phyloP scores from a whole-genome alignment of 2,329 filamentous ascomycete genomes.

The Davidsoniella neocaledoniae region DNA sequence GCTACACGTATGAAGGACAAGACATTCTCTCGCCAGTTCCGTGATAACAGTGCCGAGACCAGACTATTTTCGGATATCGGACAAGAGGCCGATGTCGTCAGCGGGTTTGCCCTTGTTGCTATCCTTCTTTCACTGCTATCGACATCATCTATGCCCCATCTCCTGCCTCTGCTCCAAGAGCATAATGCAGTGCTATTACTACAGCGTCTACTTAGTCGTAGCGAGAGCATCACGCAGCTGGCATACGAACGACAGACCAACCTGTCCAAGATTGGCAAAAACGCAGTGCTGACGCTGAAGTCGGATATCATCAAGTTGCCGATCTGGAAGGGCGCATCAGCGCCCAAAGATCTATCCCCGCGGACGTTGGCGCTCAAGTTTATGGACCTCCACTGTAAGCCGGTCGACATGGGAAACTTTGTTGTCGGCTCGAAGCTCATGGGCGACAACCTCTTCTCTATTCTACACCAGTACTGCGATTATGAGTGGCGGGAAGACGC shows the following conservation, averaged over 20 bases:
- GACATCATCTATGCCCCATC: constrained; percentile 41
- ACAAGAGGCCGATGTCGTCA: constrained; percentile 41
- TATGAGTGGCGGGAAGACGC: constrained; percentile 11
- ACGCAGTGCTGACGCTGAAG: constrained; percentile 37
- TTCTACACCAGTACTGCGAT: constrained; percentile 11
- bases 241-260: constrained; percentile 49
- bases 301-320: constrained; percentile 32
- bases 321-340: constrained; percentile 39
- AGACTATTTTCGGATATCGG: constrained; percentile 47
- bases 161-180: constrained; percentile 37
- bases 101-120: constrained; percentile 46
- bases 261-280: constrained; percentile 47
- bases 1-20: constrained; percentile 43
- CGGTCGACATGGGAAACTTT: constrained; percentile 9
- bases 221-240: constrained; percentile 41
- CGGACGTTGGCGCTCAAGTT: constrained; percentile 38
- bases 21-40: constrained; percentile 50
- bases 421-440: constrained; percentile 12
- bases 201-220: constrained; percentile 32
- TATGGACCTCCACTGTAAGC: constrained; percentile 11
- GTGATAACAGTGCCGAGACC: constrained; percentile 55
- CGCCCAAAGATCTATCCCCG: constrained; percentile 38
- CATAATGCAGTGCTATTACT: constrained; percentile 40
- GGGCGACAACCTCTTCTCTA: constrained; percentile 14
- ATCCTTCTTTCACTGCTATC: constrained; percentile 46